Conservation (phyloP, 2,329 filamentous ascomycete genomes). For the Penicillium sp. region DNA sequence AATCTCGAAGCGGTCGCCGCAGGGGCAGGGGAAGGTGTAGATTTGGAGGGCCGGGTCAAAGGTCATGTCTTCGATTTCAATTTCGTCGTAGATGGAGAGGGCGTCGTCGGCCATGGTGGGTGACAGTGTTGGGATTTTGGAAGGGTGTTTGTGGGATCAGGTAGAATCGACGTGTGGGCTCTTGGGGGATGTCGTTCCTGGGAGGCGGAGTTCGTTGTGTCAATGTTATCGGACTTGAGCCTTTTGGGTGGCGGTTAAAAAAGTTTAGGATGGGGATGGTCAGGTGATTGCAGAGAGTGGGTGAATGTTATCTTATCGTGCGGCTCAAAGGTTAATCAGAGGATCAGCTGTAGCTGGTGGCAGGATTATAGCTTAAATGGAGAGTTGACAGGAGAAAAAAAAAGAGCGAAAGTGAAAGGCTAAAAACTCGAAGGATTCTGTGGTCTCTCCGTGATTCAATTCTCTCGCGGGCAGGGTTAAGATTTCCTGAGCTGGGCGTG, state of each 20-base stretch:
- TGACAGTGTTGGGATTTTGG: background rate
- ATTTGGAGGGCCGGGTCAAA: constrained; percentile 80
- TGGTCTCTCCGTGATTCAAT: too few relatives aligned
- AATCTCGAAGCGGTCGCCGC: constrained; percentile 95
- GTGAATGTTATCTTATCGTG: background rate
- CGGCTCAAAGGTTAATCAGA: background rate
- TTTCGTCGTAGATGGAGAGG: constrained; percentile 87
- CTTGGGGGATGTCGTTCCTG: too few relatives aligned
- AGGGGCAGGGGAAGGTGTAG: constrained; percentile 96
- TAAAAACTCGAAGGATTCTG: too few relatives aligned
- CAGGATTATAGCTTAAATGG: background rate
- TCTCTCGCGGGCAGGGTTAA: background rate
- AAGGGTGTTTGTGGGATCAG: background rate
- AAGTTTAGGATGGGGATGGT: constrained; percentile 13
- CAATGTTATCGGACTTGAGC: background rate
- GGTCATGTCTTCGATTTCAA: constrained; percentile 98
- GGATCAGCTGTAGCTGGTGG: background rate
- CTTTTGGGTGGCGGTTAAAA: constrained; percentile 18
- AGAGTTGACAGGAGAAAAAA: background rate
- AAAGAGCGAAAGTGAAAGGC: background rate
- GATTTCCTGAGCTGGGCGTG: background rate
- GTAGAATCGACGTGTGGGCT: background rate
- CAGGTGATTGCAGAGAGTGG: constrained; percentile 32
- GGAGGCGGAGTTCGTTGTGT: background rate
- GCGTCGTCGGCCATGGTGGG: constrained; percentile 63